phyloP scores from a whole-genome alignment of 2,329 filamentous ascomycete species.

The Nemania sp. region DNA sequence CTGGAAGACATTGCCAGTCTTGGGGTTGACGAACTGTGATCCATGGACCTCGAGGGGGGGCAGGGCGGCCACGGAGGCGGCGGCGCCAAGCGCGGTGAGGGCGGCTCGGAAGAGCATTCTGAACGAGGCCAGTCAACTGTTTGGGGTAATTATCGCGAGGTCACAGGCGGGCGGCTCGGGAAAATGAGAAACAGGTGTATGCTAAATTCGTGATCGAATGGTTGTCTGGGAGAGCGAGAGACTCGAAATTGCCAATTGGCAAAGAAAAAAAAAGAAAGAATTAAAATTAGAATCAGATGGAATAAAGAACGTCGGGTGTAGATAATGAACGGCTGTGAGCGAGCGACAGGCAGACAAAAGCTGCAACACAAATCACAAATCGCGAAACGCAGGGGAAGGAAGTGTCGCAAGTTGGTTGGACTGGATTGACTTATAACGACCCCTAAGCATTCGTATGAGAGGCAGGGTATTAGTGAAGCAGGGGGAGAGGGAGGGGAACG shows the following conservation, averaged over 20 bases:
- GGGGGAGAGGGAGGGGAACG: neutral
- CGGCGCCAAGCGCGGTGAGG: constrained; percentile 58
- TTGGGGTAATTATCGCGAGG: neutral
- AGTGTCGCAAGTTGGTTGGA: constrained; percentile 17
- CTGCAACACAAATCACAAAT: constrained; percentile 11
- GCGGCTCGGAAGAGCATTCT: constrained; percentile 48
- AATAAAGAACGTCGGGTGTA: neutral
- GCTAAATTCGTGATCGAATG: constrained; percentile 16
- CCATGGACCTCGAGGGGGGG: constrained; percentile 60
- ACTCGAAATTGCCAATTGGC: constrained; percentile 20
- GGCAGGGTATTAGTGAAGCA: no score
- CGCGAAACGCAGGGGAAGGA: constrained; percentile 24
- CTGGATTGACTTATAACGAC: constrained; percentile 12
- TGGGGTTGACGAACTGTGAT: constrained; percentile 63
- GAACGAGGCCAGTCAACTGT: neutral
- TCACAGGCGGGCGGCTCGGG: neutral
- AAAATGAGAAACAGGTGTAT: constrained; percentile 2
- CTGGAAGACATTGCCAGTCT: constrained; percentile 64
- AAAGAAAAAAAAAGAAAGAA: neutral
- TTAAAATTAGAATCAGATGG: neutral
- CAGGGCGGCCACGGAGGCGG: constrained; percentile 60
- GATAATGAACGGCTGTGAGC: constrained; percentile 14
- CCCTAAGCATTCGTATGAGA: constrained; percentile 13
- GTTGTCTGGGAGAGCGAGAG: constrained; percentile 13
- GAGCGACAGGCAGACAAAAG: constrained; percentile 13